Base-by-base conservation (phyloP, 495 filamentous ascomycete species). In the Xylona heveae region DNA sequence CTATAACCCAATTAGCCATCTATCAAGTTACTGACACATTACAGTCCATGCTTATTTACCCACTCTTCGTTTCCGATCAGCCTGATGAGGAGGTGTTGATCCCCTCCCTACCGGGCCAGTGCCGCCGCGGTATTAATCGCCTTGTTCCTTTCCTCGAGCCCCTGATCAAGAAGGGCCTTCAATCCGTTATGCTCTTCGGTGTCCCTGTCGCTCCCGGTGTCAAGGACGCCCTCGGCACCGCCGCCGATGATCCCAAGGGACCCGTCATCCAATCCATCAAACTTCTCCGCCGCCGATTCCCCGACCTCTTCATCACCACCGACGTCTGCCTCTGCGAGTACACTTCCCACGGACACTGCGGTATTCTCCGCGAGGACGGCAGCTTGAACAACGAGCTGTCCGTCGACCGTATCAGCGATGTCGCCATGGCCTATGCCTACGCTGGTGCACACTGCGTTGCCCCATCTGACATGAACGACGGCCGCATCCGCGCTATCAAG, bases 251-350 rank as follows among this genome's bases (percentile, higher is more conserved):
- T 46, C 82, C 85, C 9, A 56, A 76, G 35, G 90, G 90, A 17
- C 88, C 88, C 18, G 90, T 97, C 31, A 82, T 95, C 33, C 65
- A 70, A 39, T 62, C 66, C 13, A 91, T 95, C 50, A 73, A 70
- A 12, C 65, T 91, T 12, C 57, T 97, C 25, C 74, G 83, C 35
- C 65, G 73, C 34, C 54, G 65, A 14, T 93, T 94, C 51, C 88
- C 90, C 5, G 63, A 75, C 23, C 66, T 97, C 28, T 97, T 88
- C 52, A 74, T 97, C 42, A 70, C 74, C 31, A 67, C 74, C 22
- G 88, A 97, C 53, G 88, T 97, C 29, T 95, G 88, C 49, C 72
- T 97, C 3, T 97, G 88, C 61, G 88, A 97, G 52, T 97, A 97
- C 54, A 95, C 88, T 5, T 85, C 78, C n/a, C 88, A 97, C 47